Evolutionary conservation across 257 asterid genomes (phyloP), one percentile per base, ranked within the genome.

Genomic region (Solanum pinnatisectum): DNA sequence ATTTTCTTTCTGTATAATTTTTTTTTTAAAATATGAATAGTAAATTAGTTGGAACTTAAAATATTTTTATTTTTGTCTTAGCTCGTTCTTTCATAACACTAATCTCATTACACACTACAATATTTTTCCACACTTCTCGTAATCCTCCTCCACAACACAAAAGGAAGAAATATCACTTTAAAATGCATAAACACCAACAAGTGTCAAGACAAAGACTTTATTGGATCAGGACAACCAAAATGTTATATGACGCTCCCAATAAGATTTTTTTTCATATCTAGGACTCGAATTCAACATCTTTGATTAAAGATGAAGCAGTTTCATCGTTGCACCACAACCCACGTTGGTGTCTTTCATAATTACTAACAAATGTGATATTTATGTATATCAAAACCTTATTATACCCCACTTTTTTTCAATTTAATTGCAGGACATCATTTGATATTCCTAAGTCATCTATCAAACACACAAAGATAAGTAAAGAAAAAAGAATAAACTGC

Each of bases 261-360:
- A 15, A 15, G 0, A 1, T 44, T 15, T 49, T 49, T 49, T 15
- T 52, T 0, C 9, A 52, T 52, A 52, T 5, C 0, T 8, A 49
- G 0, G 3, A 12, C 1, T 49, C 22, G 6, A 49, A 46, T 2
- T 15, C 8, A 0, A 46, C 0, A 14, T 15, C 5, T 52, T 16
- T 52, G 5, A 3, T 5, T 49, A 49, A 5, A 16, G 1, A 15
- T 49, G 1, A 5, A 49, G 1, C 6, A 49, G 3, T 49, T 0
- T 5, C 6, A 44, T 0, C 2, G 6, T 0, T 49, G 3, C 22
- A 49, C 1, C 6, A 49, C 8, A 5, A 49, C 0, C 14, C 0
- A 49, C 0, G 20, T 49, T 16, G 23, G 3, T 32, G 9, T 3
- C 35, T 76, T 59, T 33, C 87, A 60, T 84, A 14, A 60, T 60